These are phyloP conservation scores for Datisca glomerata DNA, from an alignment of 306 rosid genomes.

Conservation along the genomic window DNA sequence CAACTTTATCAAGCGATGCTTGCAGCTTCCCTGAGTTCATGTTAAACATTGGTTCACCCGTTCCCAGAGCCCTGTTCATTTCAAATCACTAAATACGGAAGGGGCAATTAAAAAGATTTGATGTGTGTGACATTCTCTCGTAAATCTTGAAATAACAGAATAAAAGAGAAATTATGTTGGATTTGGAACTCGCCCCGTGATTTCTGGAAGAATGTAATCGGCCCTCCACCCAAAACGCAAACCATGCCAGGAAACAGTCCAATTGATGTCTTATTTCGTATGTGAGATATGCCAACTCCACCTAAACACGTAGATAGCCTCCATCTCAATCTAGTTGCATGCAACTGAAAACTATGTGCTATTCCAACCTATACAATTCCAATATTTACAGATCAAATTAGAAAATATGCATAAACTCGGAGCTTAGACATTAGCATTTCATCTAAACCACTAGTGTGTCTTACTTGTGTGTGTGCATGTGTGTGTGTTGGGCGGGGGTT, in stretches of 20 bases:
- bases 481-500: background rate
- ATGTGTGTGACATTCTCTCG: slow-evolving; percentile 3
- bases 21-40: slow-evolving; percentile 71
- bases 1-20: slow-evolving; percentile 91
- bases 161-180: background rate
- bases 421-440: too few species aligned
- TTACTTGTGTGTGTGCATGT: too few species aligned
- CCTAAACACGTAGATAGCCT: slow-evolving; percentile 89
- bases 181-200: slow-evolving; percentile 36
- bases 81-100: slow-evolving; percentile 8
- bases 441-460: too few species aligned
- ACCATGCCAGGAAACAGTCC: slow-evolving; percentile 5
- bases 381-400: slow-evolving; percentile 9
- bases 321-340: slow-evolving; percentile 96
- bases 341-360: slow-evolving; percentile 73
- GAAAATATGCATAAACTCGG: background rate
- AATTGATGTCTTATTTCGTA: background rate
- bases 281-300: slow-evolving; percentile 44
- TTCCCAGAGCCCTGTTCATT: slow-evolving; percentile 59
- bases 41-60: slow-evolving; percentile 81
- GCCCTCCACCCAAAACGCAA: slow-evolving; percentile 76
- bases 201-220: slow-evolving; percentile 83
- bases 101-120: background rate
- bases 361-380: slow-evolving; percentile 65
- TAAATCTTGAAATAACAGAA: slow-evolving; percentile 1